phyloP scores from a whole-genome alignment of 148 eudicot genomes.

The Vaccinium macrocarpon region DNA sequence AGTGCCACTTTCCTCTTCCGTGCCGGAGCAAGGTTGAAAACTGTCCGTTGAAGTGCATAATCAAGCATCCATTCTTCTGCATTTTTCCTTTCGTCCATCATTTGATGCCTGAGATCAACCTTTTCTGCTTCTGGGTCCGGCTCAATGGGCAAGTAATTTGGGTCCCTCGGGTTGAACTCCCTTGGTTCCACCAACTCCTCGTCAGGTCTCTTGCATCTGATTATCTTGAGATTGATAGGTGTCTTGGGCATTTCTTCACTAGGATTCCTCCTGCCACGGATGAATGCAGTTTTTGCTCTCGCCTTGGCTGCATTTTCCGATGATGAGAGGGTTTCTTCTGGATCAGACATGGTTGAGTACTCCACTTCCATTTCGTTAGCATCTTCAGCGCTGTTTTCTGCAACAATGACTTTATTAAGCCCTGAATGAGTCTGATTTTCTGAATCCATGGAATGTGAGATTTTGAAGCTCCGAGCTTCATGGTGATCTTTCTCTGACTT shows the following conservation, averaged over 20 bases:
- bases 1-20: slow-evolving; percentile 74
- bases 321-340: slow-evolving; percentile 13
- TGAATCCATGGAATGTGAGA: slow-evolving; percentile 13
- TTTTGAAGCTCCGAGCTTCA: background rate
- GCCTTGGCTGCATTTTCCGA: slow-evolving; percentile 2
- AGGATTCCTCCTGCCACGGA: slow-evolving; percentile 6
- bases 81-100: slow-evolving; percentile 64
- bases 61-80: slow-evolving; percentile 93
- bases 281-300: slow-evolving; percentile 12
- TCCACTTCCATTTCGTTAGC: slow-evolving; percentile 13
- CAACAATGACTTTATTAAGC: slow-evolving; percentile 13
- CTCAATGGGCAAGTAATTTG: slow-evolving; percentile 62
- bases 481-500: slow-evolving; percentile 6
- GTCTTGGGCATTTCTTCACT: slow-evolving; percentile 27
- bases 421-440: slow-evolving; percentile 25
- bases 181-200: slow-evolving; percentile 38
- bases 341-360: slow-evolving; percentile 17
- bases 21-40: slow-evolving; percentile 65
- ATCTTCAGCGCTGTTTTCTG: slow-evolving; percentile 7
- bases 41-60: slow-evolving; percentile 65
- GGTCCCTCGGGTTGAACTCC: slow-evolving; percentile 66
- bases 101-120: slow-evolving; percentile 82
- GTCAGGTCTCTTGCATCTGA: slow-evolving; percentile 28
- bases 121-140: slow-evolving; percentile 69
- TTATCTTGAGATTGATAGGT: slow-evolving; percentile 28